Evolutionary conservation across 345 rosid genomes (phyloP).

Genomic region (Ceriops zippeliana): DNA sequence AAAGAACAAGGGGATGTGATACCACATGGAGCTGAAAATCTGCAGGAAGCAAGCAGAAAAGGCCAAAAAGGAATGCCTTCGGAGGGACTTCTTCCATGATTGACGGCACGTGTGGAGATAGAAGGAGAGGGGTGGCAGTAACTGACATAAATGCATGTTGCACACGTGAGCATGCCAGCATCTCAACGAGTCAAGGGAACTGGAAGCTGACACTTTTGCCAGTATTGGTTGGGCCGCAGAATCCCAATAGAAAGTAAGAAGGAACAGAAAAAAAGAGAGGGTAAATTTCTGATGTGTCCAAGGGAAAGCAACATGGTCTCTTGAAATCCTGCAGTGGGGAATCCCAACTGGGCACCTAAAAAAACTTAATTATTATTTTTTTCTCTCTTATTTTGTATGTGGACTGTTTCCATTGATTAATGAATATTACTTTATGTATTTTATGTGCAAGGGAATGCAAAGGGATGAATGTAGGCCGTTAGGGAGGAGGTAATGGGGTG

Average conservation of each 20-base stretch:
- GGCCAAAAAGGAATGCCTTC: conserved; percentile 14
- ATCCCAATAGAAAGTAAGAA: neutral
- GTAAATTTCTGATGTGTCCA: neutral
- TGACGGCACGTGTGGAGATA: neutral
- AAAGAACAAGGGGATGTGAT: neutral
- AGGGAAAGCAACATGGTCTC: conserved; percentile 2
- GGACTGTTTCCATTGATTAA: neutral
- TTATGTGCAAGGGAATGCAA: conserved; percentile 5
- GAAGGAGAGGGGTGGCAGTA: conserved; percentile 16
- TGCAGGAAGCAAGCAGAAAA: conserved; percentile 22
- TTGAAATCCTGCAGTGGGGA: conserved; percentile 2
- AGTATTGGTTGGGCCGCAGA: conserved; percentile 8
- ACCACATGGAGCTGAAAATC: conserved; percentile 12
- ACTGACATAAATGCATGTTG: conserved; percentile 26
- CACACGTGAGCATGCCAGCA: conserved; percentile 16
- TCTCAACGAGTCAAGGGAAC: conserved; percentile 2
- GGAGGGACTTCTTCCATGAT: conserved; percentile 25
- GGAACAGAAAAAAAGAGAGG: neutral
- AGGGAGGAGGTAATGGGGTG: conserved; percentile 27
- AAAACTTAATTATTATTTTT: neutral
- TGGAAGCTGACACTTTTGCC: conserved; percentile 18
- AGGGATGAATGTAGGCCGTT: conserved; percentile 37
- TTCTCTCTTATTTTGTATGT: neutral
- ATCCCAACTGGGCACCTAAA: conserved; percentile 6
- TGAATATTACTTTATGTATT: neutral